Conservation (phyloP, 176 grass and related monocot species). For the Triticum aestivum region DNA sequence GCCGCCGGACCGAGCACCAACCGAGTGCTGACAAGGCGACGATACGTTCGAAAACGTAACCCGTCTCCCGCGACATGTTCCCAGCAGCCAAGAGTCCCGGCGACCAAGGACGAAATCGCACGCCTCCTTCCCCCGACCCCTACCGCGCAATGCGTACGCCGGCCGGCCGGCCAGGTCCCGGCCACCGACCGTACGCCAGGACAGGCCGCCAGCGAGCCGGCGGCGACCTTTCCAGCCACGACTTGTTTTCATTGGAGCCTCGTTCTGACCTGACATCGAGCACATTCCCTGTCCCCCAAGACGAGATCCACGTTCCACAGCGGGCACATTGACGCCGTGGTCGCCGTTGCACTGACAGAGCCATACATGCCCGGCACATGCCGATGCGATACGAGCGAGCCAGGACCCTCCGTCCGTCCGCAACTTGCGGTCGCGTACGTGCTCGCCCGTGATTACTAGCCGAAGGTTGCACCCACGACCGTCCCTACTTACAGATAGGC, state of each 20-base stretch:
- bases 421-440: constrained; percentile 14
- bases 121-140: no score
- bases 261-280: neutral
- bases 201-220: neutral
- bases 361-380: constrained; percentile 5
- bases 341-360: neutral
- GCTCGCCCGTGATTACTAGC: neutral
- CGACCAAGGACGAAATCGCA: neutral
- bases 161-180: neutral
- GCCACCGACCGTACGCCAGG: neutral
- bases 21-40: constrained; percentile 15
- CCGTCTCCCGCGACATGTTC: neutral
- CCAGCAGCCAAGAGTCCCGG: neutral
- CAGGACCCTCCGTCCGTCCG: neutral
- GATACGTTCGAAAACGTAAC: neutral
- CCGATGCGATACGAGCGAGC: neutral
- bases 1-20: neutral
- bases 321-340: neutral
- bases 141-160: neutral
- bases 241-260: neutral
- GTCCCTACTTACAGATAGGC: neutral
- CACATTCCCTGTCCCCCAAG: neutral
- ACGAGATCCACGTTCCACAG: neutral
- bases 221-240: constrained; percentile 11
- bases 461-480: neutral